Evolutionary conservation across 2,329 filamentous ascomycete genomes (phyloP), one percentile per base, ranked within the genome.

Genomic region (Phaeomoniella chlamydospora): DNA sequence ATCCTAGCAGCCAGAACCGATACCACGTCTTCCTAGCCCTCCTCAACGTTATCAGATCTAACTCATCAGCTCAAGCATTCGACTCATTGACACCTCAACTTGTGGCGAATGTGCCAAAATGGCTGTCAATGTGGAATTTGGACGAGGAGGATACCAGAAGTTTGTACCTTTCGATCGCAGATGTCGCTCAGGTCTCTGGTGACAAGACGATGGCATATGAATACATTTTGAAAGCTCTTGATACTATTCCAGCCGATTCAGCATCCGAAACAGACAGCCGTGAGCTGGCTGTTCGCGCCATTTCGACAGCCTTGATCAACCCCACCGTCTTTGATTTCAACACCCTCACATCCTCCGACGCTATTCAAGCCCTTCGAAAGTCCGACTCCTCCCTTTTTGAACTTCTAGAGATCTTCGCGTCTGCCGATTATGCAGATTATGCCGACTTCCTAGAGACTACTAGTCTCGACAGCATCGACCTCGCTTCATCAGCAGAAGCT

Each of bases 361-460:
- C 80, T 45, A 75, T 98, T 43, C 86, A 94, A 62, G 81, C 83
- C 12, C 77, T 98, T 34, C 76, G 77, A 55, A 80, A 88, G 52
- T 83, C 82, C 35, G 82, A 94, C 54, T 74, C 82, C 41, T 70
- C 81, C 45, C 84, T 88, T 62, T 87, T 83, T 50, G 85, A 96
- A 62, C 74, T 98, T 26, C 80, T 98, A 38, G 87, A 94, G 52
- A 84, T 96, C 53, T 94, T 96, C 62, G 82, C 84, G 48, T 81
- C 90, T 52, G 87, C 96, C 60, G 81, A 87, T 49, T 76, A 94
- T 37, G 87, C 96, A 56, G 85, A 94, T 61, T 94, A 90, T 67
- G 82, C 85, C 58, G 87, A 94, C 62, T 96, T 96, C 68, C 77
- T 84, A 56, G 81, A 92, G 32, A 48, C 58, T 41, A 61, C 52